These are phyloP conservation scores for Gentiana straminea DNA, from an alignment of 257 asterid genomes.

Conservation along the genomic window DNA sequence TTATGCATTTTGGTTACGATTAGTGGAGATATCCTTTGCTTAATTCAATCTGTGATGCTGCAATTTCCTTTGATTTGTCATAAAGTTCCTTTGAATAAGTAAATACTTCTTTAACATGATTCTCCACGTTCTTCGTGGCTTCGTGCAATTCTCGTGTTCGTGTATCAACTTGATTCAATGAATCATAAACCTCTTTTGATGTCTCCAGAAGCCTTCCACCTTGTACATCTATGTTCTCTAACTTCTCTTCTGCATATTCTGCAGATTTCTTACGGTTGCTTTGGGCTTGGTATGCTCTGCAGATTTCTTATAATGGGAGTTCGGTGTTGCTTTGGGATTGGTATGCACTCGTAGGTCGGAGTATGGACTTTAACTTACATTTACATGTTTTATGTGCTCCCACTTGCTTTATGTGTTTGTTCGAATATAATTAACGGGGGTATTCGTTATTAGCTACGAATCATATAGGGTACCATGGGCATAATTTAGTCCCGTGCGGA, in stretches of 20 bases:
- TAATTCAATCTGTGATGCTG: conserved; percentile 53
- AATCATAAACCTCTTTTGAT: conserved; percentile 40
- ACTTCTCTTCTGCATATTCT: conserved; percentile 51
- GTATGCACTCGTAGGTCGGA: no score
- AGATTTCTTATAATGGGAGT: no score
- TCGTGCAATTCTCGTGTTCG: conserved; percentile 42
- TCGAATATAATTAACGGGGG: no score
- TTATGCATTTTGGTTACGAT: no score
- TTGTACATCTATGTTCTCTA: conserved; percentile 37
- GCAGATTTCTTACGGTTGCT: conserved; percentile 27
- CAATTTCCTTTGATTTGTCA: conserved; percentile 56
- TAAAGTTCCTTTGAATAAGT: conserved; percentile 40
- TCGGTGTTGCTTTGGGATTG: no score
- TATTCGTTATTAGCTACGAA: no score
- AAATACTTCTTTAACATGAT: conserved; percentile 36
- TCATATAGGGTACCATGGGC: no score
- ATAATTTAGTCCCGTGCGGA: no score
- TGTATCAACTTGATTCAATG: conserved; percentile 37
- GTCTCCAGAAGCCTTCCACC: conserved; percentile 41
- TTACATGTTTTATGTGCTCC: no score
- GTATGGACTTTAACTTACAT: no score
- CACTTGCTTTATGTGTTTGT: no score
- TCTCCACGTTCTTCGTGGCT: conserved; percentile 44
- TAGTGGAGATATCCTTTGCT: conserved; percentile 18
- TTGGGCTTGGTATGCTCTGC: no score